Percentiles rank a stretch among this genome's conserved stretches.
Conservation (phyloP, 306 rosid species). For the Vigna reflexopilosa region DNA sequence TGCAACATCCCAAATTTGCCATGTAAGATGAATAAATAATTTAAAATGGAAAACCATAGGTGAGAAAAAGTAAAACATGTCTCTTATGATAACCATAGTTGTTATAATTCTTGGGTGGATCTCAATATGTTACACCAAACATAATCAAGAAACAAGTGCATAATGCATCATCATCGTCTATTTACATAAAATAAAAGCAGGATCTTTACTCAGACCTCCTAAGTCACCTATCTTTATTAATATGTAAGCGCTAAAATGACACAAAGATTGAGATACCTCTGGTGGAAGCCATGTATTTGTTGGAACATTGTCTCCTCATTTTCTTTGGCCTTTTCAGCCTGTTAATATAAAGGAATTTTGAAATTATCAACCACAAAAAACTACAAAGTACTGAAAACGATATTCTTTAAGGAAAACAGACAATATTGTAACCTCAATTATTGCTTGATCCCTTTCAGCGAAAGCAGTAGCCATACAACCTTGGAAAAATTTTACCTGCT, state of each 20-base stretch:
- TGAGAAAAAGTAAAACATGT: conserved; percentile 18
- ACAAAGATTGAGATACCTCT: conserved; percentile 62
- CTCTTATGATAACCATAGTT: conserved; percentile 19
- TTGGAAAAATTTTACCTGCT: conserved; percentile 96
- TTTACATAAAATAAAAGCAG: conserved; percentile 18
- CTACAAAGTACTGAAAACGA: conserved; percentile 14
- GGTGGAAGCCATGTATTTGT: conserved; percentile 59
- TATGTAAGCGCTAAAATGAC: conserved; percentile 18
- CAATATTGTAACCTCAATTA: conserved; percentile 74
- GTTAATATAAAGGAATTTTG: conserved; percentile 46
- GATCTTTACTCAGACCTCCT: conserved; percentile 9
- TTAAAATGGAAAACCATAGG: conserved; percentile 25
- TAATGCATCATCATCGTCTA: conserved; percentile 28
- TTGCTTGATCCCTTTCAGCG: conserved; percentile 91
- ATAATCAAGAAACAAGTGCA: conserved; percentile 25
- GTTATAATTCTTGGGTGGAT: conserved; percentile 1
- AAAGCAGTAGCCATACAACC: conserved; percentile 97
- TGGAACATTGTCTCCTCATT: conserved; percentile 73
- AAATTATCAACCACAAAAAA: conserved; percentile 40
- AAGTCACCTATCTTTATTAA: conserved; percentile 29
- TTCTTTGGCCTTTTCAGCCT: conserved; percentile 98
- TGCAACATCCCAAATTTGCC: conserved; percentile 3
- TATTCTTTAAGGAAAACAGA: conserved; percentile 16
- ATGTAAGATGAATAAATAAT: not conserved
- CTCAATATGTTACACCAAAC: conserved; percentile 31